These are phyloP conservation scores for Pulveroboletus frians DNA, from an alignment of 768 basidiomycete genomes.

Conservation along the genomic window DNA sequence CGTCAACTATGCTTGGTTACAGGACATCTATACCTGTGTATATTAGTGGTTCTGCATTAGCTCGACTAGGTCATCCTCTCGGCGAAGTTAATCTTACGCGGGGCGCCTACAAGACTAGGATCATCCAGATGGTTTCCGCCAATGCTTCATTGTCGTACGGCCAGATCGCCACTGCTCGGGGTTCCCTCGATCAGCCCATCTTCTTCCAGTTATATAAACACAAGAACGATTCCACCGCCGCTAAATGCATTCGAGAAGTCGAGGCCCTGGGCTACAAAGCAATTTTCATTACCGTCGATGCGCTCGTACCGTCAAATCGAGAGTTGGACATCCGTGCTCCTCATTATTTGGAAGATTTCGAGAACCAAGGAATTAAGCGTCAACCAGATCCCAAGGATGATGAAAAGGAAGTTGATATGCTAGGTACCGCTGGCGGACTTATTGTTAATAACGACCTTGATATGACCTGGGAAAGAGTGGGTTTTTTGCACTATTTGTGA, in stretches of 20 bases:
- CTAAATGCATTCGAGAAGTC: slow-evolving; percentile 64
- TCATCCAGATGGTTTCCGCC: slow-evolving; percentile 83
- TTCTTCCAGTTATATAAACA: slow-evolving; percentile 90
- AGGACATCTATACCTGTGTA: slow-evolving; percentile 73
- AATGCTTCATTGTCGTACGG: slow-evolving; percentile 67
- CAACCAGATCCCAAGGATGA: slow-evolving; percentile 21
- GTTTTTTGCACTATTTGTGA: slow-evolving; percentile 3
- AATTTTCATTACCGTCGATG: slow-evolving; percentile 90
- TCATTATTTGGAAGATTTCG: slow-evolving; percentile 52
- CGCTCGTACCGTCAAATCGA: slow-evolving; percentile 75
- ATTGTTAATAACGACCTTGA: slow-evolving; percentile 63
- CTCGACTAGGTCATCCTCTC: slow-evolving; percentile 83
- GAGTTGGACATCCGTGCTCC: slow-evolving; percentile 67
- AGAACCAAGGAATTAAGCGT: slow-evolving; percentile 33
- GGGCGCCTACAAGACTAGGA: slow-evolving; percentile 57
- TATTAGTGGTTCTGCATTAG: slow-evolving; percentile 77
- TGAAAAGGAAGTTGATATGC: slow-evolving; percentile 36
- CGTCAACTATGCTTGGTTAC: slow-evolving; percentile 70
- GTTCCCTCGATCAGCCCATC: slow-evolving; percentile 51
- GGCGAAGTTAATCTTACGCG: slow-evolving; percentile 81
- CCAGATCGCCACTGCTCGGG: slow-evolving; percentile 54
- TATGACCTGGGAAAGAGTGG: slow-evolving; percentile 73
- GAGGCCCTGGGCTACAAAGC: slow-evolving; percentile 76
- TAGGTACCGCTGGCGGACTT: slow-evolving; percentile 66
- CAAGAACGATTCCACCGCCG: slow-evolving; percentile 58